Evolutionary conservation across 2,329 filamentous ascomycete species (phyloP), one percentile per base, ranked within the genome.

Genomic region (Stenocarpella maydis): DNA sequence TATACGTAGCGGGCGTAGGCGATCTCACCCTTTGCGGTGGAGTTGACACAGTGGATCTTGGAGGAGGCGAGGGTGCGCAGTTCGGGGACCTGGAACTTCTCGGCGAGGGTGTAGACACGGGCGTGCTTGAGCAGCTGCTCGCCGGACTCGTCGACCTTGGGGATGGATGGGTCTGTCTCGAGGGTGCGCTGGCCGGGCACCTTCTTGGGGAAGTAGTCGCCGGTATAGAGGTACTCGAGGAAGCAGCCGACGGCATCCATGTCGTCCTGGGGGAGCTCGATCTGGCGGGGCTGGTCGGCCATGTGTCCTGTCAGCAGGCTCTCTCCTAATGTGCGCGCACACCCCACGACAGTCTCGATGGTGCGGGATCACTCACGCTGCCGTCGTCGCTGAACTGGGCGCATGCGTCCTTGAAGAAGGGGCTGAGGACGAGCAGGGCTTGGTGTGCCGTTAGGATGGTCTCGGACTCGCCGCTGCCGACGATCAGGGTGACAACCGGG

Each of bases 1-100:
- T 97, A 97, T 39, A 97, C 92, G 82, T 94, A 98, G 78, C 94
- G 90, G 10, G 95, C 95, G 80, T 97, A 98, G 31, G 91, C 89
- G 77, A 98, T 95, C 84, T 98, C 95, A 79, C 94, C 95, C 81
- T 91, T 91, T 43, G 94, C 93, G 0, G 92, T 97, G 53, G 91
- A 93, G 77, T 94, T 91, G 76, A 97, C 92, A 78, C 93, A 93
- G 84, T 97, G 94, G 76, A 98, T 97, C 85, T 98, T 98, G 78
- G 88, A 90, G 78, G 92, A 92, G 2, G 94, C 91, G 34, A 97
- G 89, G 21, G 85, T 88, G 80, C 92, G 93, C 72, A 98, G 88
- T 12, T 84, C 83, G 0, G 84, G 81, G 58, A 94, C 82, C 49
- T 89, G 87, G 71, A 96, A 90, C 80, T 92, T 94, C 75, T 94